Evolutionary conservation across 257 asterid species (phyloP), one percentile per base, ranked within the genome.

Genomic region (Solanum pinnatisectum): DNA sequence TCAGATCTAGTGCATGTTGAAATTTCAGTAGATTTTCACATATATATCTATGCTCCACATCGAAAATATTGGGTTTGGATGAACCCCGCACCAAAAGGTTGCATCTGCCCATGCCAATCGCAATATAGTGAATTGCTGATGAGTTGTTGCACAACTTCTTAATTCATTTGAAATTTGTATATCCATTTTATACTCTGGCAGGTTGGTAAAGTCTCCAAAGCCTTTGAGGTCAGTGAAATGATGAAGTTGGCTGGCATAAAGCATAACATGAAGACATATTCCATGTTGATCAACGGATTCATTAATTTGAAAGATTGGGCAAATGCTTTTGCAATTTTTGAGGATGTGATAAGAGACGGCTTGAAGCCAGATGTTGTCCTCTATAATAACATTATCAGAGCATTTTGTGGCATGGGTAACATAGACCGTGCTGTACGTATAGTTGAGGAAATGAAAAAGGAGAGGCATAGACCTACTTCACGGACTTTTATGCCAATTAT

Each of bases 361-460:
- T 87, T 97, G 42, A 94, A 94, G 93, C 99, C 99, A 10, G 99
- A 97, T 87, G 94, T 92, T 86, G 91, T 97, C 78, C 99, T 97
- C 86, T 97, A 97, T 91, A 96, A 97, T 77, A 94, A 95, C 92
- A 95, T 95, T 83, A 92, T 97, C 87, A 89, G 88, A 90, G 98
- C 99, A 84, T 97, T 97, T 89, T 97, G 99, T 90, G 98, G 98
- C 84, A 96, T 97, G 98, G 99, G 97, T 77, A 95, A 94, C 91
- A 89, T 93, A 91, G 99, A 95, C 63, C 98, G 99, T 78, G 99
- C 99, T 84, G 84, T 96, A 89, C 87, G 98, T 84, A 96, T 94
- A 9, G 93, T 97, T 27, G 99, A 96, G 70, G 95, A 95, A 91
- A 97, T 97, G 99, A 95, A 93, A 88, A 97, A 87, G 91, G 93